Conservation (phyloP, 2,329 filamentous ascomycete genomes). For the Aspergillus pseudonomiae region DNA sequence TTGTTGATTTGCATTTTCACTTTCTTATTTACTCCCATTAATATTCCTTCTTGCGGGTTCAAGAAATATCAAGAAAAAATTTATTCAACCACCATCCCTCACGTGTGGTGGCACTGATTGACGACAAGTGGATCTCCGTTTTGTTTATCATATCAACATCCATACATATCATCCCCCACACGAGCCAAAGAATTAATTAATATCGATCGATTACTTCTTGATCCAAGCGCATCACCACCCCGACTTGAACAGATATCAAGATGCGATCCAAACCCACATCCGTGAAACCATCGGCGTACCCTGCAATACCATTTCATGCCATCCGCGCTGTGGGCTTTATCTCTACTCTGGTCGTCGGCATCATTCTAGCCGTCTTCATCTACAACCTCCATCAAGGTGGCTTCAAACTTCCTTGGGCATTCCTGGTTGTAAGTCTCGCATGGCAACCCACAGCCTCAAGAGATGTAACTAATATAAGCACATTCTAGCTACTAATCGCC, state of each 20-base stretch:
- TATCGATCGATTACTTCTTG: not conserved
- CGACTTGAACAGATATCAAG: slow-evolving; percentile 9
- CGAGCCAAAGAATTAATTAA: not conserved
- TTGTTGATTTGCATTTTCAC: not conserved
- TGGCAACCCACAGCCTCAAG: slow-evolving; percentile 5
- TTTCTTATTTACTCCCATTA: not conserved
- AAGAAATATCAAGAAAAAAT: not conserved
- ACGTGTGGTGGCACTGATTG: not conserved
- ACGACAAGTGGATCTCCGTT: not conserved
- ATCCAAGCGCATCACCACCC: not conserved
- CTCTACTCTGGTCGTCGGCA: slow-evolving; percentile 57
- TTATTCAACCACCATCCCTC: not conserved
- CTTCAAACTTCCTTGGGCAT: slow-evolving; percentile 61
- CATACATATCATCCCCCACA: not conserved
- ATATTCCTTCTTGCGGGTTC: slow-evolving; percentile 10
- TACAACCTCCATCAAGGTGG: slow-evolving; percentile 55
- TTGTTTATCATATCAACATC: slow-evolving; percentile 1
- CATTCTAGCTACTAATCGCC: slow-evolving; percentile 53
- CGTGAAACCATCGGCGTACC: slow-evolving; percentile 44
- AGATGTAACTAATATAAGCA: not conserved
- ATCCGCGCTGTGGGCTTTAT: slow-evolving; percentile 47
- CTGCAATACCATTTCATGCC: slow-evolving; percentile 42
- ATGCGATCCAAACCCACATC: slow-evolving; percentile 37
- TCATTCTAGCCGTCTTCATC: slow-evolving; percentile 60
- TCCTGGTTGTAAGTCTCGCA: slow-evolving; percentile 54